Evolutionary conservation across 345 rosid species (phyloP).

Genomic region (Citrus medica): DNA sequence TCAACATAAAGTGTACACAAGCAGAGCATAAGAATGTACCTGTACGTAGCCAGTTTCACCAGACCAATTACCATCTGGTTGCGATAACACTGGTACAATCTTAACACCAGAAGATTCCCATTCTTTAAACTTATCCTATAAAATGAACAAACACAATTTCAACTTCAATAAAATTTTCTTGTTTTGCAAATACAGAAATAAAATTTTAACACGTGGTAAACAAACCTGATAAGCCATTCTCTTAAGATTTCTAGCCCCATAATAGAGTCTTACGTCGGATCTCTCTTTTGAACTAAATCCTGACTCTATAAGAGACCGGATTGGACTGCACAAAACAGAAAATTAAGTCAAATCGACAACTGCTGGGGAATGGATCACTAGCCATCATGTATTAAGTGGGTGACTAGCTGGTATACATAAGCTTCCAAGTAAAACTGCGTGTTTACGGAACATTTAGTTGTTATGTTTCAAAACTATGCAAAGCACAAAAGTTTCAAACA

Average conservation of each 20-base stretch:
- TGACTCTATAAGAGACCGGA: constrained; percentile 82
- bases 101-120: constrained; percentile 92
- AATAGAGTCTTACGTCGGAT: constrained; percentile 83
- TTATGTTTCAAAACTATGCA: not conserved
- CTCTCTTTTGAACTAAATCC: constrained; percentile 75
- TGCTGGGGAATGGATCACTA: not conserved
- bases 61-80: constrained; percentile 71
- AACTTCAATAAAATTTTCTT: not conserved
- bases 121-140: constrained; percentile 79
- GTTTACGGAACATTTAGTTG: not conserved
- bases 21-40: constrained; percentile 34
- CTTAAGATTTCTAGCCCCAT: constrained; percentile 86
- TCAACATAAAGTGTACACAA: not conserved
- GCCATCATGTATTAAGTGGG: not conserved
- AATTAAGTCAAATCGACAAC: not conserved
- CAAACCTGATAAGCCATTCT: constrained; percentile 98
- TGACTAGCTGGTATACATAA: not conserved
- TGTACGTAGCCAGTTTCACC: constrained; percentile 95
- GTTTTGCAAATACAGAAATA: not conserved
- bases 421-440: not conserved
- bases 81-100: constrained; percentile 83
- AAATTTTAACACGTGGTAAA: not conserved
- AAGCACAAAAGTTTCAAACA: not conserved
- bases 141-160: constrained; percentile 8
- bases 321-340: constrained; percentile 57